Conservation (phyloP, 768 basidiomycete species). For the Suillus alpinus region DNA sequence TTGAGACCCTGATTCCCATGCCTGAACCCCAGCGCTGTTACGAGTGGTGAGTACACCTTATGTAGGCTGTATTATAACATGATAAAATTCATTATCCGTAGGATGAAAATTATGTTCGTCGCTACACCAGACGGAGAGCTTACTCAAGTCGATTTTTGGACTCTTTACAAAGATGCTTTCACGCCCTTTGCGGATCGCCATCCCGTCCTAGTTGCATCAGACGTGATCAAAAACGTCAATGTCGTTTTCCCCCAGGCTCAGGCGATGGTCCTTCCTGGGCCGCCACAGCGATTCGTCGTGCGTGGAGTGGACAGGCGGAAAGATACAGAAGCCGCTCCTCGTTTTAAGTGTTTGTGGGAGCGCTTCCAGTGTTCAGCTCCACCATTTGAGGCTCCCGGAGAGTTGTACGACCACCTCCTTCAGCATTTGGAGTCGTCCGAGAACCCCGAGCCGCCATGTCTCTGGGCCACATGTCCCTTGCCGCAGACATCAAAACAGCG, state of each 20-base stretch:
- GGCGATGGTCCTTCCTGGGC: constrained; percentile 80
- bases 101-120: constrained; percentile 92
- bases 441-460: constrained; percentile 49
- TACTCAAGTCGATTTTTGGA: constrained; percentile 96
- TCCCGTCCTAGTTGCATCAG: constrained; percentile 76
- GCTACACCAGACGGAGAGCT: constrained; percentile 74
- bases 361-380: constrained; percentile 50
- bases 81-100: constrained; percentile 26
- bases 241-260: constrained; percentile 81
- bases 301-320: constrained; percentile 76
- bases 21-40: constrained; percentile 79
- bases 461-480: constrained; percentile 70
- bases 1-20: constrained; percentile 53
- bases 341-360: constrained; percentile 79
- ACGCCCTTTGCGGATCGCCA: constrained; percentile 53
- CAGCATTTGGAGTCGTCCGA: constrained; percentile 51
- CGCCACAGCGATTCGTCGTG: constrained; percentile 79
- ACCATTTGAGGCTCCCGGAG: constrained; percentile 50
- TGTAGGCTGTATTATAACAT: not conserved
- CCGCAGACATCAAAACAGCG: constrained; percentile 43
- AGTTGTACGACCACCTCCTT: constrained; percentile 72
- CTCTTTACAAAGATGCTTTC: constrained; percentile 85
- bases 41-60: constrained; percentile 58
- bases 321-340: constrained; percentile 52
- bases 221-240: constrained; percentile 92